Evolutionary conservation across 1,284 basidiomycete species (phyloP).

Genomic region (Rhodotorula sp.): DNA sequence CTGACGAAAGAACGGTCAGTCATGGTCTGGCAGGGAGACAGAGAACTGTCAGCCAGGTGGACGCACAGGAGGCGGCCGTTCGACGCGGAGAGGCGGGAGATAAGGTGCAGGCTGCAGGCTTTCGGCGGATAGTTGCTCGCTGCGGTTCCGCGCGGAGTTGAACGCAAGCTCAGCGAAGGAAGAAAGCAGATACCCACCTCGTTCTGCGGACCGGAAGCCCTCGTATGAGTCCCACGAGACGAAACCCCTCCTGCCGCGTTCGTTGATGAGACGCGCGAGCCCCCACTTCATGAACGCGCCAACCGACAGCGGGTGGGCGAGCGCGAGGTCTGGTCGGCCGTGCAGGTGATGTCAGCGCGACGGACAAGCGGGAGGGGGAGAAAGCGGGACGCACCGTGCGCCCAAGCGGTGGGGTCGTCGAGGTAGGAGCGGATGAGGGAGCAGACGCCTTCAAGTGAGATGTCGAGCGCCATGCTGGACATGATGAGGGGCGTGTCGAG

Average conservation of each 20-base stretch:
- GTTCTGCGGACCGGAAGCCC: constrained; percentile 29
- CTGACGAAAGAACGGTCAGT: constrained; percentile 8
- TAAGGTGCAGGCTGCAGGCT: constrained; percentile 63
- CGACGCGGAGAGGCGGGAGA: constrained; percentile 76
- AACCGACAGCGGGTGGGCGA: constrained; percentile 79
- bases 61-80: constrained; percentile 32
- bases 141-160: constrained; percentile 45
- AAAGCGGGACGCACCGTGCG: constrained; percentile 19
- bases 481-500: constrained; percentile 86
- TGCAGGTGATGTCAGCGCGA: neutral
- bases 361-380: too few species aligned
- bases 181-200: neutral
- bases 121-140: constrained; percentile 67
- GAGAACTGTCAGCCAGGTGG: neutral
- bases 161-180: neutral
- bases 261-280: constrained; percentile 40
- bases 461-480: constrained; percentile 78
- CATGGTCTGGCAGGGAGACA: too few species aligned
- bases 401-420: constrained; percentile 28
- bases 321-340: constrained; percentile 61
- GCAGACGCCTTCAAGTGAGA: constrained; percentile 68
- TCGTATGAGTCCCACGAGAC: constrained; percentile 41
- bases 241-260: constrained; percentile 42
- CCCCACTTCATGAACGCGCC: constrained; percentile 54
- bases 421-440: constrained; percentile 75